phyloP scores from a whole-genome alignment of 805 yeast species.

The Candida lessepsii region DNA sequence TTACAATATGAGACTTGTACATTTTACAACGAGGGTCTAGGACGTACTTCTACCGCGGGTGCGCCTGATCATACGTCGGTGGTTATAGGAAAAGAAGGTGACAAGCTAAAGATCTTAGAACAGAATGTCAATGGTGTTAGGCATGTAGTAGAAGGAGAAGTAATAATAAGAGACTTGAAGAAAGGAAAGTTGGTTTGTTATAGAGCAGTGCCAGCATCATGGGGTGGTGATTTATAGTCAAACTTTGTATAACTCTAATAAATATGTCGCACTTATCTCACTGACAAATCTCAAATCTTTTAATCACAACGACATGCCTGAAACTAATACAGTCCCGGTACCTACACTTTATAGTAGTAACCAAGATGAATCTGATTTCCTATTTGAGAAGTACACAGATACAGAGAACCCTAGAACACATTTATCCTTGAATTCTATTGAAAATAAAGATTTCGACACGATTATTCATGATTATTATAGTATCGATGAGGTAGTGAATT shows the following conservation, averaged over 20 bases:
- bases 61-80: slow-evolving; percentile 54
- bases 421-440: slow-evolving; percentile 19
- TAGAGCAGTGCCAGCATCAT: slow-evolving; percentile 47
- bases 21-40: slow-evolving; percentile 35
- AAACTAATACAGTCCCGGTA: slow-evolving; percentile 35
- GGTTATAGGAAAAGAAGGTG: slow-evolving; percentile 28
- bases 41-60: slow-evolving; percentile 42
- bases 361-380: slow-evolving; percentile 60
- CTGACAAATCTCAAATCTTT: background rate
- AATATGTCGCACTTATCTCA: slow-evolving; percentile 1
- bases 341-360: slow-evolving; percentile 69
- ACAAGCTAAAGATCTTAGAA: slow-evolving; percentile 40
- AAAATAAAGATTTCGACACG: slow-evolving; percentile 25
- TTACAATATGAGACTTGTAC: slow-evolving; percentile 46
- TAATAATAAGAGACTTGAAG: slow-evolving; percentile 34
- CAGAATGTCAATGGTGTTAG: slow-evolving; percentile 49
- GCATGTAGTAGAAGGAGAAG: slow-evolving; percentile 38
- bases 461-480: slow-evolving; percentile 54
- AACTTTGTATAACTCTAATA: too few species aligned
- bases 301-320: slow-evolving; percentile 10
- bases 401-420: slow-evolving; percentile 23
- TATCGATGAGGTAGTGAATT: slow-evolving; percentile 45
- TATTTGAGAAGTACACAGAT: slow-evolving; percentile 20
- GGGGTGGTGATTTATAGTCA: slow-evolving; percentile 33
- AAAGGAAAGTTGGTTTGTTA: slow-evolving; percentile 46